Evolutionary conservation across 2,329 filamentous ascomycete genomes (phyloP), one percentile per base, ranked within the genome.

Genomic region (Rhinocladiella similis): DNA sequence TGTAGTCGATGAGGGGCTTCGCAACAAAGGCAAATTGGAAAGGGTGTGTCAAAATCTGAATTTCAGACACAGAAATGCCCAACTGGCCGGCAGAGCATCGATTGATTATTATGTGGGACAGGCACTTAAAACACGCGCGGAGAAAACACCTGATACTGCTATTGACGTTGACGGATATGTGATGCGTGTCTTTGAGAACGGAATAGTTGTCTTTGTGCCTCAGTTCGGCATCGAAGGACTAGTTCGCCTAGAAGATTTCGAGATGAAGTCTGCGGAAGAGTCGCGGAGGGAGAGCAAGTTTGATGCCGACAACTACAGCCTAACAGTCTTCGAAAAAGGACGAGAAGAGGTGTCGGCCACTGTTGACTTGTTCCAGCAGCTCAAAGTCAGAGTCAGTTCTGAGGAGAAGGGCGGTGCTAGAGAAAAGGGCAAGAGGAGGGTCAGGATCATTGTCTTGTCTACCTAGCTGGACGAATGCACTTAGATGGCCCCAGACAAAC

Each of bases 51-150:
- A 91, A 74, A 99, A 99, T 77, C 97, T 99, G 82, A 99, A 99
- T 73, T 87, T 94, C 56, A 87, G 94, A 6, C 94, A 99, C 73
- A 90, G 94, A 69, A 99, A 99, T 73, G 94, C 94, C 29, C 94
- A 99, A 75, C 88, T 96, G 75, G 94, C 94, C 2, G 93, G 93
- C 35, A 86, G 94, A 57, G 93, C 94, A 22, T 94, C 89, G 65
- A 92, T 99, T 61, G 92, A 96, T 66, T 99, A 97, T 77, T 99
- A 97, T 71, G 94, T 99, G 47, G 94, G 94, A 0, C 94, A 99
- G 76, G 91, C 93, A 12, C 86, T 99, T 54, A 94, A 94, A 76
- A 91, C 83, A 9, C 79, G 83, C 52, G 79, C 84, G 14, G 75
- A 77, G 64, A 75, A 75, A 64, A 69, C 69, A 14, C 67, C 68